These are phyloP conservation scores for Fusarium subglutinans DNA, from an alignment of 2,329 filamentous ascomycete species.

Conservation along the genomic window DNA sequence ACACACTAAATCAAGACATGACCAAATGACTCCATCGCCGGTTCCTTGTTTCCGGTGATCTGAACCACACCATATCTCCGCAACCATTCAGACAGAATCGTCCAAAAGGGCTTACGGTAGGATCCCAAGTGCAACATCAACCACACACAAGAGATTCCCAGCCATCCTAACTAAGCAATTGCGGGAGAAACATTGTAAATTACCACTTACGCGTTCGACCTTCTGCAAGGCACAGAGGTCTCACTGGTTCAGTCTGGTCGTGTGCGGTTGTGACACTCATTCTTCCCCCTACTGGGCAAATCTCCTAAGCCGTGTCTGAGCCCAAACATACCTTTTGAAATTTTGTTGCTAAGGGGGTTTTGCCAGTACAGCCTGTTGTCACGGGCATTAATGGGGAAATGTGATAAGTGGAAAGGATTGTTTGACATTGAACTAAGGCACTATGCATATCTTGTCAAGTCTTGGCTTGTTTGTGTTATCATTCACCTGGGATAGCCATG, in stretches of 20 bases:
- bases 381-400: not conserved
- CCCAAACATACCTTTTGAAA: not conserved
- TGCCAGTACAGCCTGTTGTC: not conserved
- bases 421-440: not conserved
- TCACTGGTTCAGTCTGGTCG: not conserved
- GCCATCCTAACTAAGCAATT: not conserved
- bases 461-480: not conserved
- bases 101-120: not conserved
- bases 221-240: not conserved
- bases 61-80: not conserved
- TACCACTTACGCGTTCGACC: not conserved
- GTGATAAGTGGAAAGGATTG: not conserved
- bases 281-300: not conserved
- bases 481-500: not conserved
- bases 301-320: not conserved
- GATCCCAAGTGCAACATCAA: not conserved
- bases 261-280: not conserved
- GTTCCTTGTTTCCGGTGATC: not conserved
- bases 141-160: not conserved
- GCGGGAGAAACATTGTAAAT: not conserved
- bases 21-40: not conserved
- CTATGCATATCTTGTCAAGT: not conserved
- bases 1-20: not conserved
- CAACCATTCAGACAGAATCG: not conserved
- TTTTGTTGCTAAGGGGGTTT: not conserved